Percentiles rank a stretch among this genome's conserved stretches.
These are phyloP conservation scores for Microdochium paspali DNA, from an alignment of 2,329 filamentous ascomycete species.

Conservation along the genomic window DNA sequence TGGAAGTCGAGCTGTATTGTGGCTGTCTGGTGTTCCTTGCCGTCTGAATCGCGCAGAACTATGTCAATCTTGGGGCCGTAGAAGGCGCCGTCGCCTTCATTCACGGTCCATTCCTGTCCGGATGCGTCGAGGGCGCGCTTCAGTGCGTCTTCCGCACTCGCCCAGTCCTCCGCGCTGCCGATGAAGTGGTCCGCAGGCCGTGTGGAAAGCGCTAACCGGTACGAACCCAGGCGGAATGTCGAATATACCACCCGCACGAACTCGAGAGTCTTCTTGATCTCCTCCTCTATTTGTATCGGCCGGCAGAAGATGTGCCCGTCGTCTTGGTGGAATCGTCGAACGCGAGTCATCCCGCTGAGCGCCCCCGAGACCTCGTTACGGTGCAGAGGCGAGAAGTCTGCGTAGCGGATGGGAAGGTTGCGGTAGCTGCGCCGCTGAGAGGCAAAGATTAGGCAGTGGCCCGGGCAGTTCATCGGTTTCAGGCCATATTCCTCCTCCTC, in stretches of 20 bases:
- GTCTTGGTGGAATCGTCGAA: conserved; percentile 91
- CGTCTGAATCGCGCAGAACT: conserved; percentile 67
- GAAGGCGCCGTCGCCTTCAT: conserved; percentile 78
- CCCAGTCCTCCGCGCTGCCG: conserved; percentile 58
- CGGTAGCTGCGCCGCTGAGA: conserved; percentile 79
- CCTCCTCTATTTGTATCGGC: conserved; percentile 46
- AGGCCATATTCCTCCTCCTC: conserved; percentile 42
- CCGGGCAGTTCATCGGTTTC: conserved; percentile 98
- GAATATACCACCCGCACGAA: conserved; percentile 37
- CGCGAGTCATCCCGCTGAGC: conserved; percentile 80
- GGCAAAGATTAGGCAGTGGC: conserved; percentile 81
- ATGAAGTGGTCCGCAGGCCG: conserved; percentile 70
- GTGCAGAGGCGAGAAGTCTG: conserved; percentile 92
- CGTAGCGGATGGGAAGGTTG: conserved; percentile 84
- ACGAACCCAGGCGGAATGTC: conserved; percentile 63
- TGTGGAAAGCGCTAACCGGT: conserved; percentile 70
- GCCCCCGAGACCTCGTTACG: conserved; percentile 93
- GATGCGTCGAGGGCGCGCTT: conserved; percentile 51
- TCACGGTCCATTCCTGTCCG: conserved; percentile 62
- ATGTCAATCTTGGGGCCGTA: conserved; percentile 92
- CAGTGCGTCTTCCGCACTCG: conserved; percentile 59
- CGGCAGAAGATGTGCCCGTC: conserved; percentile 95
- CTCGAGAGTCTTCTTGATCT: conserved; percentile 33
- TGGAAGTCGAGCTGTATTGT: conserved; percentile 89
- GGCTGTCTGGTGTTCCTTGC: conserved; percentile 81